Evolutionary conservation across 1,284 basidiomycete species (phyloP).

Genomic region (Sporisorium scitamineum): DNA sequence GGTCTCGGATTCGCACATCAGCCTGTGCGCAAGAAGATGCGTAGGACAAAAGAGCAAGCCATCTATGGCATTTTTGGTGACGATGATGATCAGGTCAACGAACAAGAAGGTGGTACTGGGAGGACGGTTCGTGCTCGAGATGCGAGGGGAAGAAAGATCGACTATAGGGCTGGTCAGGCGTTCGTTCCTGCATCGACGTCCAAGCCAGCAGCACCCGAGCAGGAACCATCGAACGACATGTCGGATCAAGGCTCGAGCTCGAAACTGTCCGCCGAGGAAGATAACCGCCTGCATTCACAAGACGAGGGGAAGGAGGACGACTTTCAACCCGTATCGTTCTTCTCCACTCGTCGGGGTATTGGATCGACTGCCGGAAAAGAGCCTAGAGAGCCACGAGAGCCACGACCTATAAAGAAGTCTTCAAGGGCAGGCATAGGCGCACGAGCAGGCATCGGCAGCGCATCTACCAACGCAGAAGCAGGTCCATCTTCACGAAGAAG

Average conservation of each 20-base stretch:
- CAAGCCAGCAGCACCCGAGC: neutral
- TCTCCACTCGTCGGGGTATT: constrained; percentile 18
- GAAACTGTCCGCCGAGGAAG: neutral
- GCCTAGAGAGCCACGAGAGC: constrained; percentile 4
- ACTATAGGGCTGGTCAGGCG: constrained; percentile 35
- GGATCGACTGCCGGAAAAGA: constrained; percentile 9
- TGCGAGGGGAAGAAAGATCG: constrained; percentile 25
- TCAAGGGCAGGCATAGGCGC: constrained; percentile 34
- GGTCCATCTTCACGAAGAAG: constrained; percentile 20
- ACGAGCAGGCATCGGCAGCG: constrained; percentile 30
- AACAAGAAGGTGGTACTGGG: constrained; percentile 14
- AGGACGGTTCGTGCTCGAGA: constrained; percentile 29
- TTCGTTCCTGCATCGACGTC: constrained; percentile 35
- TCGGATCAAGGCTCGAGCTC: neutral
- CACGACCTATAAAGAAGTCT: neutral
- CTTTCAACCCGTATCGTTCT: constrained; percentile 38
- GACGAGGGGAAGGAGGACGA: constrained; percentile 14
- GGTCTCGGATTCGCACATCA: constrained; percentile 7
- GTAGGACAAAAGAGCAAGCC: constrained; percentile 30
- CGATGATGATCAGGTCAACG: constrained; percentile 71
- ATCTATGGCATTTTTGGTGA: constrained; percentile 86
- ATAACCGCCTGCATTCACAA: neutral
- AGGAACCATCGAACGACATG: neutral
- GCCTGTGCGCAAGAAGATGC: constrained; percentile 31
- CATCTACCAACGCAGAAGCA: constrained; percentile 10